A percentile compares a stretch with the other conserved stretches of the same genome.
Evolutionary conservation across 2,329 filamentous ascomycete species (phyloP).

Genomic region (Leptographium galeiforme): DNA sequence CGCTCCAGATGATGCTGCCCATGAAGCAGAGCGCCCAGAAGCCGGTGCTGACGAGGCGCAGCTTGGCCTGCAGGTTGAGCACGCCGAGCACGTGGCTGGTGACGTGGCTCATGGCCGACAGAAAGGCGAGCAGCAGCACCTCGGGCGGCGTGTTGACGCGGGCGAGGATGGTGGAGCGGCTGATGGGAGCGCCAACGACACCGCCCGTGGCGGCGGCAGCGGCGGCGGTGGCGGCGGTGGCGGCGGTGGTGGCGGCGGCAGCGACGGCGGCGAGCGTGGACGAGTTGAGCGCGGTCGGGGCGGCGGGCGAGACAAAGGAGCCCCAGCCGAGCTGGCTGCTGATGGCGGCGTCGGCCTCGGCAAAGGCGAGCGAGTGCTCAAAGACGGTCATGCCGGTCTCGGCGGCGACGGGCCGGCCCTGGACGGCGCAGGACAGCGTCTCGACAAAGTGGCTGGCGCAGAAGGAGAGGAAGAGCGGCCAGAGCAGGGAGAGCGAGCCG

Average conservation of each 20-base stretch:
- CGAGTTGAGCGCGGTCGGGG: conserved; percentile 26
- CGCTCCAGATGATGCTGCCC: conserved; percentile 67
- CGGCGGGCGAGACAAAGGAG: conserved; percentile 33
- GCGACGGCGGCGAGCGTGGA: conserved; percentile 18
- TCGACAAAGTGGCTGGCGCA: conserved; percentile 77
- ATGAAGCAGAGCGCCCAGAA: conserved; percentile 90
- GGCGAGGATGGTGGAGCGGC: conserved; percentile 55
- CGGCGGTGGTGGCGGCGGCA: conserved; percentile 4
- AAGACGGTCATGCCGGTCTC: conserved; percentile 96
- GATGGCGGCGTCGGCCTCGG: conserved; percentile 83
- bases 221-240: conserved; percentile 2
- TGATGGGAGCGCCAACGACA: conserved; percentile 30
- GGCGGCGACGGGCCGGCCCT: conserved; percentile 64
- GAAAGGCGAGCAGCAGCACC: conserved; percentile 69
- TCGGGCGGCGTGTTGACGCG: conserved; percentile 82
- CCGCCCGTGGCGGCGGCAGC: conserved; percentile 16
- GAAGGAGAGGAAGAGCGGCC: conserved; percentile 59
- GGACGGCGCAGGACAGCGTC: conserved; percentile 74
- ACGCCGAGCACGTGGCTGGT: conserved; percentile 74
- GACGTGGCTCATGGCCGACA: conserved; percentile 82
- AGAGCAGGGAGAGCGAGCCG: conserved; percentile 66
- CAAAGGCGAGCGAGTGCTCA: conserved; percentile 90
- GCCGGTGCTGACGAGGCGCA: conserved; percentile 73
- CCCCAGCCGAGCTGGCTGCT: conserved; percentile 66
- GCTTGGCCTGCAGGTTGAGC: conserved; percentile 63